phyloP scores from a whole-genome alignment of 179 eudicot species.

The Spergularia azorica region DNA sequence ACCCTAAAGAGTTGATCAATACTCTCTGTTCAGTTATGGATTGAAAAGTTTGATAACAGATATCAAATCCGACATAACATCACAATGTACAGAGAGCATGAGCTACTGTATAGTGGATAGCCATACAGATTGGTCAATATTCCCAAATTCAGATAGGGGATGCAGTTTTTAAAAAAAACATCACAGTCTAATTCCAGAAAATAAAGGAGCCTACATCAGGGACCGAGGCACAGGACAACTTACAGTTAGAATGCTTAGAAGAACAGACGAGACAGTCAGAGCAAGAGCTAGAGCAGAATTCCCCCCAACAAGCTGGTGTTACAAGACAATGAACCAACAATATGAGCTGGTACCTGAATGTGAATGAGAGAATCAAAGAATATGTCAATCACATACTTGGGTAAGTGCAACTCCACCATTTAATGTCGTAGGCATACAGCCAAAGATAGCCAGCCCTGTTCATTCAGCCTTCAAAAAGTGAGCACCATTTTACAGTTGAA shows the following conservation, averaged over 20 bases:
- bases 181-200: not conserved
- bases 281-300: conserved; percentile 50
- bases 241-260: conserved; percentile 43
- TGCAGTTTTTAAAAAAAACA: not conserved
- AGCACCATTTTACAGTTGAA: conserved; percentile 21
- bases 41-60: not conserved
- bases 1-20: not conserved
- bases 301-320: conserved; percentile 46
- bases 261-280: conserved; percentile 44
- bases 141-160: not conserved
- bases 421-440: conserved; percentile 50
- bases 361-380: conserved; percentile 1
- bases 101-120: not conserved
- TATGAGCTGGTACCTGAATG: not conserved
- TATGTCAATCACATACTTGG: conserved; percentile 35
- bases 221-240: conserved; percentile 16
- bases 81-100: not conserved
- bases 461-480: conserved; percentile 22
- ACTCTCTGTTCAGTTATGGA: not conserved
- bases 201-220: not conserved
- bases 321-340: conserved; percentile 17
- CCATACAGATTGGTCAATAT: not conserved
- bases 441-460: conserved; percentile 45
- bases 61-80: not conserved
- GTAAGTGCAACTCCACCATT: conserved; percentile 51